A percentile compares a stretch with the other conserved stretches of the same genome.
Conservation (phyloP, 139 green algal genomes). For the Tetraselmis chui region DNA sequence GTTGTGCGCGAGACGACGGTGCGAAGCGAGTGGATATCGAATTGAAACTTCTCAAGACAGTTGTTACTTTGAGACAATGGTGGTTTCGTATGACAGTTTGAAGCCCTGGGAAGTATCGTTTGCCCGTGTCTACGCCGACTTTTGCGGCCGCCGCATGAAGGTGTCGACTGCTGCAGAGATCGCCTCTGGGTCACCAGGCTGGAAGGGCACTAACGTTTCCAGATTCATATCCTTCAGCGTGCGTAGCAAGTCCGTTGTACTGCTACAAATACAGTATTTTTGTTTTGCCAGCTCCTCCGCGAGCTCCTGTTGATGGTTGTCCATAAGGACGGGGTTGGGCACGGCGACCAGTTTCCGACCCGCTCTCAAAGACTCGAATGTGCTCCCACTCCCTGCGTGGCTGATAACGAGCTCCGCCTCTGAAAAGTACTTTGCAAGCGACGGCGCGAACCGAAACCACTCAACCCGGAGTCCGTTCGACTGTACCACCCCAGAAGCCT, state of each 20-base stretch:
- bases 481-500: not conserved
- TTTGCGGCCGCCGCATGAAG: not conserved
- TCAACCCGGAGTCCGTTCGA: not conserved
- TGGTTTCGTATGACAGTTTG: too few relatives aligned
- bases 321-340: slow-evolving; percentile 9
- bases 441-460: not conserved
- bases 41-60: too few relatives aligned
- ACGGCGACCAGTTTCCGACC: slow-evolving; percentile 7
- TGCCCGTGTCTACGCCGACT: too few relatives aligned
- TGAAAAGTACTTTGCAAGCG: not conserved
- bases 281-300: slow-evolving; percentile 3
- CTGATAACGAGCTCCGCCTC: slow-evolving; percentile 10
- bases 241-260: not conserved
- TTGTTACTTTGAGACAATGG: too few relatives aligned
- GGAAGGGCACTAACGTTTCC: not conserved
- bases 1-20: too few relatives aligned
- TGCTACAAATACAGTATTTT: not conserved
- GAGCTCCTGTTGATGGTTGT: slow-evolving; percentile 14
- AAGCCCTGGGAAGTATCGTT: too few relatives aligned
- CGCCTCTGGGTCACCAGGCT: not conserved
- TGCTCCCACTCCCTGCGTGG: slow-evolving; percentile 3
- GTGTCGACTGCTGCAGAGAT: not conserved
- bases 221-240: not conserved
- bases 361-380: slow-evolving; percentile 10
- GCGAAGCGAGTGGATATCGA: too few relatives aligned